A percentile compares a stretch with the other conserved stretches of the same genome.
phyloP scores from a whole-genome alignment of 768 basidiomycete species.

The Mycena alexandri region DNA sequence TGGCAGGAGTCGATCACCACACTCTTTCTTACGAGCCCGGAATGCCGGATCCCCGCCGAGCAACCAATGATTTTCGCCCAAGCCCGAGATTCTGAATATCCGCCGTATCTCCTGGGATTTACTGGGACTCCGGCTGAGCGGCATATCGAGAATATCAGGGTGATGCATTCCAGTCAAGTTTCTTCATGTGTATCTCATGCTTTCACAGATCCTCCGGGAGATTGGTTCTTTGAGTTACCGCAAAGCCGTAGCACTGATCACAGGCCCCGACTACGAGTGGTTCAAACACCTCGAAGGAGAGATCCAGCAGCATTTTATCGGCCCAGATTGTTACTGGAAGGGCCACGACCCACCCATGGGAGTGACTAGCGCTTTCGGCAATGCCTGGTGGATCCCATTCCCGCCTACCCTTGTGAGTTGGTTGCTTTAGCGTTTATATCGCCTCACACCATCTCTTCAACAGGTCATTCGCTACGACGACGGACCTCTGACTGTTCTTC shows the following conservation, averaged over 20 bases:
- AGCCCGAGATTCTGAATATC: conserved; percentile 66
- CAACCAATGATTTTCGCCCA: conserved; percentile 73
- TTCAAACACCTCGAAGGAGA: conserved; percentile 61
- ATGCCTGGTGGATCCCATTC: conserved; percentile 86
- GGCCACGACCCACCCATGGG: conserved; percentile 46
- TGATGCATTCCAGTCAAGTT: conserved; percentile 36
- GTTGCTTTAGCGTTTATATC: neutral
- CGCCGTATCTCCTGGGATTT: conserved; percentile 80
- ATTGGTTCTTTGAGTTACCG: conserved; percentile 70
- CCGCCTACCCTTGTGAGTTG: conserved; percentile 73
- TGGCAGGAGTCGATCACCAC: conserved; percentile 85
- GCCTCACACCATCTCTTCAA: conserved; percentile 18
- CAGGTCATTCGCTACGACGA: conserved; percentile 80
- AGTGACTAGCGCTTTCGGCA: conserved; percentile 72
- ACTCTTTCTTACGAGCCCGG: conserved; percentile 70
- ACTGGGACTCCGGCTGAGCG: conserved; percentile 74
- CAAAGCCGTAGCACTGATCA: conserved; percentile 61
- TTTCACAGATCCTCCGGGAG: conserved; percentile 76
- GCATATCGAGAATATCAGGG: conserved; percentile 85
- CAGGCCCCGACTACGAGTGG: conserved; percentile 61
- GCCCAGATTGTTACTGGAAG: conserved; percentile 83
- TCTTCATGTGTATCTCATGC: neutral
- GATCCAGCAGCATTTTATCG: conserved; percentile 70
- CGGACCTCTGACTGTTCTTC: conserved; percentile 63
- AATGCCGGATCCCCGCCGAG: conserved; percentile 68